Evolutionary conservation across 2,329 filamentous ascomycete genomes (phyloP).

Genomic region (Calonectria hongkongensis): DNA sequence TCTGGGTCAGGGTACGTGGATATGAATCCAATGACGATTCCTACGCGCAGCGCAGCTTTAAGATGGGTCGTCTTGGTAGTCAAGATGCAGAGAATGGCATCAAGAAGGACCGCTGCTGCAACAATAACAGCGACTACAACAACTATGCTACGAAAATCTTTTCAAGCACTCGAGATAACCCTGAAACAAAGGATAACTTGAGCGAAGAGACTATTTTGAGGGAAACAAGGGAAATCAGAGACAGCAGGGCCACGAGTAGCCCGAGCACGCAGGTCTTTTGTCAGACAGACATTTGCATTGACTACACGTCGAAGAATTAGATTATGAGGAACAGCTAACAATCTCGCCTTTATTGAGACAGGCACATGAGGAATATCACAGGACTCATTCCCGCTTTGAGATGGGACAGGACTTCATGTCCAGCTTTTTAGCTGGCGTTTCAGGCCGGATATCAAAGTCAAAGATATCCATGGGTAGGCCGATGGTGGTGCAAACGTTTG

Average conservation of each 20-base stretch:
- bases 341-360: slow-evolving; percentile 3
- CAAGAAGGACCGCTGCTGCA: background rate
- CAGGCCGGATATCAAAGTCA: slow-evolving; percentile 90
- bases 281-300: slow-evolving; percentile 25
- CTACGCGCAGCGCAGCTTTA: slow-evolving; percentile 18
- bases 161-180: background rate
- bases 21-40: slow-evolving; percentile 20
- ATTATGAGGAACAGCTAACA: background rate
- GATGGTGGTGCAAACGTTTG: slow-evolving; percentile 92
- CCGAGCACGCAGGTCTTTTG: slow-evolving; percentile 15
- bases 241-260: background rate
- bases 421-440: slow-evolving; percentile 64
- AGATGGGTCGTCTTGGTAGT: slow-evolving; percentile 25
- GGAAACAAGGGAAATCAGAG: slow-evolving; percentile 1
- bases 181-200: slow-evolving; percentile 4
- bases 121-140: slow-evolving; percentile 2
- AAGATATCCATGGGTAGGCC: slow-evolving; percentile 96
- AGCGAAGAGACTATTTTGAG: slow-evolving; percentile 25
- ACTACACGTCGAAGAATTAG: slow-evolving; percentile 13
- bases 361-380: slow-evolving; percentile 16
- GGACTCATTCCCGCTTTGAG: slow-evolving; percentile 30
- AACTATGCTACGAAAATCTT: slow-evolving; percentile 14
- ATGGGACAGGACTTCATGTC: slow-evolving; percentile 55
- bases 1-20: slow-evolving; percentile 23
- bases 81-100: slow-evolving; percentile 17